Evolutionary conservation across 2,329 filamentous ascomycete genomes (phyloP), one percentile per base, ranked within the genome.

Genomic region (Hymenoscyphus fraxineus): DNA sequence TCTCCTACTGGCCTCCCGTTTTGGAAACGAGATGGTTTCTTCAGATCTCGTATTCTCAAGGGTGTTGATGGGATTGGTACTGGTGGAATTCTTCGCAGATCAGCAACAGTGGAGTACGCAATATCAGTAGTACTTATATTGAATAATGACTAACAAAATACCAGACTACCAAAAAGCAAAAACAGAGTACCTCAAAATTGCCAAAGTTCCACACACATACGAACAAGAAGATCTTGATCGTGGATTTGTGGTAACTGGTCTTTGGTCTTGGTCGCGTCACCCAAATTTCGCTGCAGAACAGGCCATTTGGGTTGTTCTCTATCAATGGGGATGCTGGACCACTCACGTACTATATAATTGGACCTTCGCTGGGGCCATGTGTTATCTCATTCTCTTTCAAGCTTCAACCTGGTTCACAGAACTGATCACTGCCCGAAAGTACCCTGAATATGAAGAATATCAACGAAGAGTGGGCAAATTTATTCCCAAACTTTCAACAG

Each of bases 201-300:
- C 87, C 59, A 90, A 90, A 74, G 82, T 94, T 3, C 86, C 91
- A 0, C 76, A 78, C 5, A 83, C 79, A 27, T 93, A 83, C 76
- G 83, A 82, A 0, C 86, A 88, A 69, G 86, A 86, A 66, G 92
- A 97, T 62, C 85, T 99, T 32, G 92, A 97, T 68, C 90, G 94
- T 44, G 95, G 95, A 54, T 99, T 99, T 78, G 83, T 91, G 68
- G 89, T 91, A 9, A 86, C 83, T 4, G 95, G 95, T 0, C 81
- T 99, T 7, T 99, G 91, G 89, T 89, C 88, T 0, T 93, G 88
- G 80, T 94, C 90, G 71, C 85, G 95, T 57, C 96, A 99, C 76
- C 95, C 95, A 58, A 99, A 99, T 77, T 99, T 98, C 74, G 87
- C 91, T 5, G 92, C 91, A 5, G 95, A 99, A 78, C 95, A 98